Percentiles rank a stretch among this genome's conserved stretches.
These are phyloP conservation scores for Paramecium caudatum DNA, from an alignment of 73 alveolate genomes.

Conservation along the genomic window DNA sequence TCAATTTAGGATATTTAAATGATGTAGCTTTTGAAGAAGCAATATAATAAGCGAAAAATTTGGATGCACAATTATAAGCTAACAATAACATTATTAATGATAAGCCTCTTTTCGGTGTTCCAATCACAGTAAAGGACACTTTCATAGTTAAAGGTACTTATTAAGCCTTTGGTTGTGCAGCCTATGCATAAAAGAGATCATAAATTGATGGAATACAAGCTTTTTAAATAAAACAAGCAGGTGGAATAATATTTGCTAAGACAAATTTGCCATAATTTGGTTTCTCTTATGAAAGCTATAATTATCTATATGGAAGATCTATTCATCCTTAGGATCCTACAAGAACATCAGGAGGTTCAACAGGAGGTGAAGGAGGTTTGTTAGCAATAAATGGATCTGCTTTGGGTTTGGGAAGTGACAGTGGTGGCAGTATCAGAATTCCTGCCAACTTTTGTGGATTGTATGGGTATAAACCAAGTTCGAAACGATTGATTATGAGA, in stretches of 20 bases:
- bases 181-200: constrained; percentile 65
- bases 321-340: constrained; percentile 82
- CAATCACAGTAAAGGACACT: constrained; percentile 81
- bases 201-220: constrained; percentile 81
- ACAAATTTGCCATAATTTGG: constrained; percentile 86
- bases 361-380: constrained; percentile 92
- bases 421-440: constrained; percentile 88
- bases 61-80: not conserved
- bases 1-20: not conserved
- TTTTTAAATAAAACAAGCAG: constrained; percentile 76
- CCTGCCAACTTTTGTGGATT: constrained; percentile 89
- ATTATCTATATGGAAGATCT: constrained; percentile 84
- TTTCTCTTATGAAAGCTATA: constrained; percentile 81
- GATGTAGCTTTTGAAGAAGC: constrained; percentile 50
- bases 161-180: constrained; percentile 33
- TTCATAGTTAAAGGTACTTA: constrained; percentile 58
- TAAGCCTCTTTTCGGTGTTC: constrained; percentile 82
- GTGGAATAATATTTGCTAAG: constrained; percentile 91
- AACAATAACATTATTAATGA: not conserved
- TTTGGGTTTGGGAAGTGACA: constrained; percentile 87
- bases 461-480: constrained; percentile 86
- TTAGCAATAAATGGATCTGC: constrained; percentile 83
- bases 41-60: not conserved
- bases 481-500: constrained; percentile 74
- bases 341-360: constrained; percentile 91